Evolutionary conservation across 129 eudicot species (phyloP), one percentile per base, ranked within the genome.

Genomic region (Silybum marianum): DNA sequence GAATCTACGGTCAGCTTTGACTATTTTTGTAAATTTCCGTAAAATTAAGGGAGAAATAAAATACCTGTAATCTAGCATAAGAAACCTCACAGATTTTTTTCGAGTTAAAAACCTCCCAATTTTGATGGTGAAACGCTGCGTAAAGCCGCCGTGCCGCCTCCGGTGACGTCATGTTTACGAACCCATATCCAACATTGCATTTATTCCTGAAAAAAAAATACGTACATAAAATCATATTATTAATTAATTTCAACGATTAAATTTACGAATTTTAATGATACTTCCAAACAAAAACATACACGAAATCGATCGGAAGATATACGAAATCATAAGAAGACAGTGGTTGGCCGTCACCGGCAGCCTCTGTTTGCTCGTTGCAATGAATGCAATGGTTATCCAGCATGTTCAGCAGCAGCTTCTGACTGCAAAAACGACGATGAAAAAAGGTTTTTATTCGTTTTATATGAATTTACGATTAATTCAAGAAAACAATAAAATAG

Each of bases 121-220:
- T 91, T 68, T 88, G 93, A 81, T 73, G 91, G 84, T 95, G 94
- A 60, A 95, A 95, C 2, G 99, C 88, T 81, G 88, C 88, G 78
- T 95, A 88, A 39, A 95, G 88, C 54, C 99, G 91, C 89, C 87
- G 73, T 32, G 99, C 85, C 0, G 94, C 97, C 84, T 89, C 86
- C 0, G 99, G 90, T 0, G 97, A 85, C 4, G 99, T 95, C 99
- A 95, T 89, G 90, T 95, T 95, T 88, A 95, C 99, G 40, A 95
- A 95, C 66, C 97, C 99, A 79, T 95, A 95, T 81, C 99, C 99
- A 68, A 95, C 97, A 32, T 95, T 95, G 88, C 99, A 95, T 76
- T 95, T 95, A 91, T 95, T 95, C 72, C 97, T 95, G 81, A 78
- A 69, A 34, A 78, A 69, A 34, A 28, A 28, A 28, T 34, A 23